A percentile compares a stretch with the other conserved stretches of the same genome.
These are phyloP conservation scores for Jaapia argillacea DNA, from an alignment of 768 basidiomycete genomes.

Conservation along the genomic window DNA sequence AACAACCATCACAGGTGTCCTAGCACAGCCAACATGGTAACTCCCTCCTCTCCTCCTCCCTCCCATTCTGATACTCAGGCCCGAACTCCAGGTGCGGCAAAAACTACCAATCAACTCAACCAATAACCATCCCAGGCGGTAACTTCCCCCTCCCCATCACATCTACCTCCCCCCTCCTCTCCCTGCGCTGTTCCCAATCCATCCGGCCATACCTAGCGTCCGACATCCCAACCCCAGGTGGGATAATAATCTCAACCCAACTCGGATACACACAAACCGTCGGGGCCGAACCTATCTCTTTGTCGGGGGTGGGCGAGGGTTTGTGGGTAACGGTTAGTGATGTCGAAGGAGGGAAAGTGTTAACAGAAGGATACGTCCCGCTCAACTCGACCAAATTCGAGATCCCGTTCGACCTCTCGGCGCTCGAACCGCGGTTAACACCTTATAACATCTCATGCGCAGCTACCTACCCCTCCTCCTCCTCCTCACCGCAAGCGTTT, in stretches of 20 bases:
- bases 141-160: conserved; percentile 27
- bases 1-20: no score
- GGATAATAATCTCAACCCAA: conserved; percentile 28
- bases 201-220: conserved; percentile 37
- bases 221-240: conserved; percentile 19
- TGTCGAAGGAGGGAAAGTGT: conserved; percentile 8
- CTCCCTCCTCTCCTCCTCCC: no score
- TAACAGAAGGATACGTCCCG: conserved; percentile 20
- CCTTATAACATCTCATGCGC: conserved; percentile 25
- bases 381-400: conserved; percentile 27
- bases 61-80: not conserved
- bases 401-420: conserved; percentile 22
- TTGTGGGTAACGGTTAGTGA: conserved; percentile 24
- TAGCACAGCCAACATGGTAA: no score
- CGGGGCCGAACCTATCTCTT: conserved; percentile 22
- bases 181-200: conserved; percentile 35
- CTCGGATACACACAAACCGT: conserved; percentile 25
- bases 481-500: conserved; percentile 19
- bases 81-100: conserved; percentile 35
- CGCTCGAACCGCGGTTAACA: conserved; percentile 17
- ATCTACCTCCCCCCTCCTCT: conserved; percentile 28
- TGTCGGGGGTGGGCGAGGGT: conserved; percentile 8
- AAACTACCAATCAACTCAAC: conserved; percentile 31
- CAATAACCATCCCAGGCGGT: conserved; percentile 34
- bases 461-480: conserved; percentile 16